A percentile compares a stretch with the other conserved stretches of the same genome.
phyloP scores from a whole-genome alignment of 306 rosid species.

The Quercus robur region DNA sequence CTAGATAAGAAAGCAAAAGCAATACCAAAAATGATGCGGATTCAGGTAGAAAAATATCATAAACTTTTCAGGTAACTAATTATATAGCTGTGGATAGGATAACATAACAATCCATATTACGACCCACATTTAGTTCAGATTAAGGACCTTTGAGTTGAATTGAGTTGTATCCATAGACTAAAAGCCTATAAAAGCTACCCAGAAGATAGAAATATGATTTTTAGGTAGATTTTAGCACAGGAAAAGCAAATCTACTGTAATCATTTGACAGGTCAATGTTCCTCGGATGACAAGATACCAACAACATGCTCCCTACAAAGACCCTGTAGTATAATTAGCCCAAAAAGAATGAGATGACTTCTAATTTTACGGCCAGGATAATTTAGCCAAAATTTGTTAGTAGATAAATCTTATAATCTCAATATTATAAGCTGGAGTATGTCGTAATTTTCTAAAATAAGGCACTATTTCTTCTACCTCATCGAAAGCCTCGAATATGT shows the following conservation, averaged over 20 bases:
- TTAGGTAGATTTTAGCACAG: background rate
- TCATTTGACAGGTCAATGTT: background rate
- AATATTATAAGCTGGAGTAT: constrained; percentile 1
- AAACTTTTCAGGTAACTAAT: background rate
- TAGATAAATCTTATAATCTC: background rate
- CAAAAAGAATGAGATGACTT: background rate
- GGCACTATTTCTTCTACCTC: constrained; percentile 47
- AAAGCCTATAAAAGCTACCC: background rate
- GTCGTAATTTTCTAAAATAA: constrained; percentile 9
- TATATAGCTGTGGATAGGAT: background rate
- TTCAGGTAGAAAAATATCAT: background rate
- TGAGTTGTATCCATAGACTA: background rate
- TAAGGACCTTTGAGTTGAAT: background rate
- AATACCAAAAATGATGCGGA: too few species aligned
- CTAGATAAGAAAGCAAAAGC: too few species aligned
- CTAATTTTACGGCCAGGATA: background rate
- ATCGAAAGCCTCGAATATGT: constrained; percentile 75
- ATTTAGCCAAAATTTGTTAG: background rate
- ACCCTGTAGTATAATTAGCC: background rate
- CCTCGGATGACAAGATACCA: background rate
- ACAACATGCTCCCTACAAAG: background rate
- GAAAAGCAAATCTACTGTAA: background rate
- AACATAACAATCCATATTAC: background rate
- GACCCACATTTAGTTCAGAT: background rate
- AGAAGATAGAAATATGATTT: background rate